Conservation (phyloP, 164 flowering plant genomes). For the Buxus sempervirens region DNA sequence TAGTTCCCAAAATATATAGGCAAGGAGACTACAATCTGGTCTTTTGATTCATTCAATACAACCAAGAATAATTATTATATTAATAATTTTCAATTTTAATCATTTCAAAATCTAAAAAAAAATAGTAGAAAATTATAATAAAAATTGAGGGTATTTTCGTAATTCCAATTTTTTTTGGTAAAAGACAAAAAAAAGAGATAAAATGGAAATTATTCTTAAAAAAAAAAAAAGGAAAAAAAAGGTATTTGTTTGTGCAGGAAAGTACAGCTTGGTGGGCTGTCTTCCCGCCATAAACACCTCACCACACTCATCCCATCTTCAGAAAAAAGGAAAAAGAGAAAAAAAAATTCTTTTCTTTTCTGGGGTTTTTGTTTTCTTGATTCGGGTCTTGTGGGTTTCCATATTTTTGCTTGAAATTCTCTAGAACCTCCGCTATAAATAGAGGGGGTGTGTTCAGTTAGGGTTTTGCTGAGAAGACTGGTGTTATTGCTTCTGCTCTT, state of each 20-base stretch:
- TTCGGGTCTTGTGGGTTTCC: neutral
- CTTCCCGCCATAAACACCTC: conserved; percentile 23
- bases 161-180: neutral
- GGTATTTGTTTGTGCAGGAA: conserved; percentile 4
- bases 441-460: conserved; percentile 6
- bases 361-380: neutral
- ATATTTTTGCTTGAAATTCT: neutral
- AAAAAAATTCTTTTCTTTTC: neutral
- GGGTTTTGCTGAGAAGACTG: conserved; percentile 14
- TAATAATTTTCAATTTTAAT: conserved; percentile 23
- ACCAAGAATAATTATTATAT: neutral
- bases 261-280: conserved; percentile 12
- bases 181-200: neutral
- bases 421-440: conserved; percentile 12
- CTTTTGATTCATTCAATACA: conserved; percentile 27
- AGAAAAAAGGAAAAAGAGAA: no score
- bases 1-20: conserved; percentile 29
- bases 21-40: conserved; percentile 27
- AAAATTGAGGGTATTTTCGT: neutral
- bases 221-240: neutral
- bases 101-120: neutral
- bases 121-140: neutral
- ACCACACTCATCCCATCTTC: no score
- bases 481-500: no score
- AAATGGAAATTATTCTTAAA: neutral